Base-by-base conservation (phyloP, 768 basidiomycete species). In the Lactifluus echinatus region DNA sequence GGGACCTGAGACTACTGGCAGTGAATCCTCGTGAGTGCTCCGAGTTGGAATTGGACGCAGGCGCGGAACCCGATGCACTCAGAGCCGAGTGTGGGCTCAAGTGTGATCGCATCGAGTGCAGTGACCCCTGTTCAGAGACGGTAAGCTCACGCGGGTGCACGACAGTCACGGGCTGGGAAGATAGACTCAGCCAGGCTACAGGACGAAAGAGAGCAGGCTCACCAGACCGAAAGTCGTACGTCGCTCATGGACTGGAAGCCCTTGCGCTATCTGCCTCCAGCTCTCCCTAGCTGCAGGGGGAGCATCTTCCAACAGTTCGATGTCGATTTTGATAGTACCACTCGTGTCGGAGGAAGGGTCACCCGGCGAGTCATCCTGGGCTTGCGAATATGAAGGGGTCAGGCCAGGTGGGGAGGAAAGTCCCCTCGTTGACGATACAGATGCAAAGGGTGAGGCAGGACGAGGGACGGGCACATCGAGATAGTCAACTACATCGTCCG, bases 281-380 rank as follows among this genome's bases (percentile, higher is more conserved):
- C 78, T 72, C 53, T 78, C 79, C 19, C 75, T 75, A 24, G 86
- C 81, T 54, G 66, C 66, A 2, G 87, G 87, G 8, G 87, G 87
- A 23, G 76, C 82, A 33, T 87, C 83, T 59, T 89, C 87, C 15
- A 87, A 70, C 5, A 86, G 66, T 65, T 88, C 84, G 19, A 82
- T 76, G 3, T 88, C 84, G 19, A 82, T 76, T 3, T 75, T 69
- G 53, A 82, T 66, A 5, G 57, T 64, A 3, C 62, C 62, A 39
- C 62, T 62, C n/a, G 47, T 44, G 6, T 63, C 65, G 26, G 10
- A 49, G 26, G 47, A 45, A 39, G 45, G 56, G 15, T 44, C 36
- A 24, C 24, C 21, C 10, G 28, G 67, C 60, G 69, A 75, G 48
- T 69, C 69, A 31, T 70, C 70, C 74, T 70, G 75, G 17, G 63